These are phyloP conservation scores for Blastomyces percursus DNA, from an alignment of 2,329 filamentous ascomycete genomes.

Conservation along the genomic window DNA sequence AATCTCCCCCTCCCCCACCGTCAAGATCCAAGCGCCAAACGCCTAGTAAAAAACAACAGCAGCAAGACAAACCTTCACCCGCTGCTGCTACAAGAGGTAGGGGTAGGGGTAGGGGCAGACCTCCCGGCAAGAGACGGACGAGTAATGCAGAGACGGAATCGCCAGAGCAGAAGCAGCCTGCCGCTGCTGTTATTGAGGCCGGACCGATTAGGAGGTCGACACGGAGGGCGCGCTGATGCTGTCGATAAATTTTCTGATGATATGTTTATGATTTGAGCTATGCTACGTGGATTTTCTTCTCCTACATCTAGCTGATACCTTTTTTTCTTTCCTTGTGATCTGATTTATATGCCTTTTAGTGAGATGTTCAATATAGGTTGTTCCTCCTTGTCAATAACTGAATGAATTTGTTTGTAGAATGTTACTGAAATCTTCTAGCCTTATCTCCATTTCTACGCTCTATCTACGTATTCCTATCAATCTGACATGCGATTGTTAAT, in stretches of 20 bases:
- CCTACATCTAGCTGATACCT: not conserved
- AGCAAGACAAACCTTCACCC: not conserved
- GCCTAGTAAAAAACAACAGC: not conserved
- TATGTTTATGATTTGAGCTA: not conserved
- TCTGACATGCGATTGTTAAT: too few species aligned
- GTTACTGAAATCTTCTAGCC: not conserved
- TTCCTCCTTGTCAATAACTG: not conserved
- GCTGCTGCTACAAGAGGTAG: not conserved
- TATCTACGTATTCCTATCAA: too few species aligned
- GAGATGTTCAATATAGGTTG: not conserved
- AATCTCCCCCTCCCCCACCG: not conserved
- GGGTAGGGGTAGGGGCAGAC: not conserved
- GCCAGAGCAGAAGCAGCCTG: not conserved
- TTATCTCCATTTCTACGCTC: not conserved
- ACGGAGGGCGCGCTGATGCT: slow-evolving; percentile 1
- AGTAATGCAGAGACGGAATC: not conserved
- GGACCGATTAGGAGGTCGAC: slow-evolving; percentile 5
- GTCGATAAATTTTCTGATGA: not conserved
- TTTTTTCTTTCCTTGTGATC: not conserved
- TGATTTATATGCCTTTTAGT: not conserved
- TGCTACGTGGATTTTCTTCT: not conserved
- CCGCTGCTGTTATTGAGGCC: not conserved
- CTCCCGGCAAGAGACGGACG: not conserved
- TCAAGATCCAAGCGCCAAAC: slow-evolving; percentile 4
- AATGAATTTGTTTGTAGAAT: not conserved